These are phyloP conservation scores for Trichosanthes cucumerina DNA, from an alignment of 306 rosid genomes.

Conservation along the genomic window DNA sequence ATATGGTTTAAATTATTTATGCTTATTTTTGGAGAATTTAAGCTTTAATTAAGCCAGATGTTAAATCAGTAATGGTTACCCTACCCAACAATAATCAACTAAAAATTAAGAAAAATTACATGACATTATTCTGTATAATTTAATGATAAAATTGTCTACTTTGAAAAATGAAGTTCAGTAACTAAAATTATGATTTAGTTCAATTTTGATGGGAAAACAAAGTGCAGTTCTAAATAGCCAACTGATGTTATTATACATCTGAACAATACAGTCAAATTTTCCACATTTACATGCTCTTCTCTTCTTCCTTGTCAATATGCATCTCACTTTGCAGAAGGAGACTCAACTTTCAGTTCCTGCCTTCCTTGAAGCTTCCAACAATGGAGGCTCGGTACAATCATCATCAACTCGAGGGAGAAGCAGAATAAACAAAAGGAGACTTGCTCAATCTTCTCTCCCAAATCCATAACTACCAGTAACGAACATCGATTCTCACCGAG, in stretches of 20 bases:
- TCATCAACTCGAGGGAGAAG: not conserved
- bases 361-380: not conserved
- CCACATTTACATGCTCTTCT: conserved; percentile 1
- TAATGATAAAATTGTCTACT: not conserved
- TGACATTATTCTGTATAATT: not conserved
- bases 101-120: too few species aligned
- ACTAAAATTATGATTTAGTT: not conserved
- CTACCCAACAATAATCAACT: too few species aligned
- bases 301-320: not conserved
- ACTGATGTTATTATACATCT: not conserved
- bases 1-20: too few species aligned
- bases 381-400: not conserved
- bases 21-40: too few species aligned
- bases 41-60: too few species aligned
- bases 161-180: not conserved
- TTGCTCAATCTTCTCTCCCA: too few species aligned
- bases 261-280: not conserved
- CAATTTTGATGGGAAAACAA: not conserved
- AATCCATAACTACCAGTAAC: not conserved
- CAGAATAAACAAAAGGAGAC: not conserved
- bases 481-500: not conserved
- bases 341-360: not conserved
- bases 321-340: not conserved
- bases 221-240: not conserved
- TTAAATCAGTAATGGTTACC: too few species aligned